Conservation (phyloP, 345 rosid species). For the Kandelia obovata region DNA sequence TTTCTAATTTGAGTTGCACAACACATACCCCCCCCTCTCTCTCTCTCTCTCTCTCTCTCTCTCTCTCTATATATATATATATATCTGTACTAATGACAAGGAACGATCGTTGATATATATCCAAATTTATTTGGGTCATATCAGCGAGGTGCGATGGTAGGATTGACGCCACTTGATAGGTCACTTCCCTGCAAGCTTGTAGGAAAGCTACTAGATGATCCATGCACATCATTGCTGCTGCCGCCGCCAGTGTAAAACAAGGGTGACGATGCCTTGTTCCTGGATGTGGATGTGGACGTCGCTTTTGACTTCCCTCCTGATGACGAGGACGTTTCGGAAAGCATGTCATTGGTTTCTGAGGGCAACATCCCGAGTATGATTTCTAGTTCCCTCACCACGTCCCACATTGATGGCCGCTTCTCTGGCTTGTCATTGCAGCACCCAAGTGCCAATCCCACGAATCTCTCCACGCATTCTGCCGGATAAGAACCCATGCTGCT, state of each 20-base stretch:
- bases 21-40: too few species aligned
- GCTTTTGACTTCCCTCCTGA: conserved; percentile 3
- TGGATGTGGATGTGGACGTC: not conserved
- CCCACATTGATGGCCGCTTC: conserved; percentile 40
- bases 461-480: conserved; percentile 32
- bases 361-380: conserved; percentile 29
- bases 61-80: too few species aligned
- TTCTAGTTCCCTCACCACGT: conserved; percentile 49
- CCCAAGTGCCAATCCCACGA: conserved; percentile 41
- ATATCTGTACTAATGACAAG: too few species aligned
- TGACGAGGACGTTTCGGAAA: conserved; percentile 18
- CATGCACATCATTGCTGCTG: not conserved
- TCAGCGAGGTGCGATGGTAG: conserved; percentile 46
- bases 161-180: conserved; percentile 48
- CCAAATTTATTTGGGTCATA: not conserved
- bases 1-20: too few species aligned
- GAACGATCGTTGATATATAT: not conserved
- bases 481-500: conserved; percentile 38
- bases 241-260: too few species aligned
- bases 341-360: conserved; percentile 14
- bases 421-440: conserved; percentile 38
- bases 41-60: too few species aligned
- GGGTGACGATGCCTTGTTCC: conserved; percentile 12
- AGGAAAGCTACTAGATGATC: not conserved
- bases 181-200: conserved; percentile 26